Base-by-base conservation (phyloP, 1,139 yeast species). In the Diutina scorzettiae region DNA sequence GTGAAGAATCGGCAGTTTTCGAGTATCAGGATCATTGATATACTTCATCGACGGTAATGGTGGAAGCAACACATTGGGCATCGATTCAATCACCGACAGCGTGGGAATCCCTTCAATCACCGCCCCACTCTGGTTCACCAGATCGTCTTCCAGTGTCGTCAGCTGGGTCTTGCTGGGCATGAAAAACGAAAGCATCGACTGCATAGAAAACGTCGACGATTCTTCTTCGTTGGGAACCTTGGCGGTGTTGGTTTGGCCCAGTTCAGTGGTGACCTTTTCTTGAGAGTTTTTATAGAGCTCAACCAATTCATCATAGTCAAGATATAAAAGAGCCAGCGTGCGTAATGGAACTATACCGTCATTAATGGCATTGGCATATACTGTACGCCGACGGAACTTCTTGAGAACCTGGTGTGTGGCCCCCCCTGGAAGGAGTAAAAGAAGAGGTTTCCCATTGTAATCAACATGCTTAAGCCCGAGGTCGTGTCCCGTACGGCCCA, bases 401-500 rank as follows among this genome's bases (percentile, higher is more conserved):
- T 71, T 69, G 44, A 91, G 64, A 1, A 81, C 71, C 31, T 63
- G 68, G 52, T 83, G 86, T 0, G 94, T 78, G 0, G 93, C 86
- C 1, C 94, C 93, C 0, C 86, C 73, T 0, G 97, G 95, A 25
- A 91, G 61, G 16, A 83, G 58, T 41, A 80, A 70, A 20, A 91
- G 64, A 41, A 91, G 59, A 0, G 98, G 97, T 46, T 68, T 71
- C 1, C 60, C 50, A 32, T 55, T 55, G 42, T 56, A 55, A 44
- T 67, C 73, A 6, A 62, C 45, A 43, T 52, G 60, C 43, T 65
- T 61, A 42, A 93, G 66, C 0, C 95, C 93, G 47, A 91, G 61
- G 54, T 91, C 99, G 52, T 84, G 91, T 0, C 99, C 99, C 0
- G 97, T 82, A 52, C 78, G 81, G 0, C 98, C 99, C 3, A 86